phyloP scores from a whole-genome alignment of 805 yeast species.

The Vanderwaltozyma tropicalis region DNA sequence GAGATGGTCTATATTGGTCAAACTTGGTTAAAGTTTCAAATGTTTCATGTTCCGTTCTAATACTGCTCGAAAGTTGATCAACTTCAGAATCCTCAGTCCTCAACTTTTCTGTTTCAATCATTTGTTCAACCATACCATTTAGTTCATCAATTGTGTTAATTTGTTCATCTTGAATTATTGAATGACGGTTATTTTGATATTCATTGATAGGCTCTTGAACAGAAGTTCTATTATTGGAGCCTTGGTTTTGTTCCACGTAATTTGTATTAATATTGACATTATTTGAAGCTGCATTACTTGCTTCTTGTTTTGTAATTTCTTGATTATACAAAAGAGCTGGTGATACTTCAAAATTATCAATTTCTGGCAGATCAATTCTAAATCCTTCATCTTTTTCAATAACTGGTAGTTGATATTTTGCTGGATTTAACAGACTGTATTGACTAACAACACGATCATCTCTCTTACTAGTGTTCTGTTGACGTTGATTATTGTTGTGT shows the following conservation, averaged over 20 bases:
- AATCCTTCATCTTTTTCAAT: constrained; percentile 17
- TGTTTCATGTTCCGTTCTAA: constrained; percentile 12
- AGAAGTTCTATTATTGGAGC: no score
- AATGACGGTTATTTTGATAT: no score
- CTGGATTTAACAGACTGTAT: constrained; percentile 8
- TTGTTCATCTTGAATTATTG: neutral
- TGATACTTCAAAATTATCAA: constrained; percentile 2
- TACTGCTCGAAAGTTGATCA: neutral
- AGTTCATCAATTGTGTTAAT: constrained; percentile 24
- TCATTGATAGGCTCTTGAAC: neutral
- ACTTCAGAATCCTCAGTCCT: neutral
- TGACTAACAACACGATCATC: constrained; percentile 5
- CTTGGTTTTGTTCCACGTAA: no score
- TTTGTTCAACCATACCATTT: constrained; percentile 29
- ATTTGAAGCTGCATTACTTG: no score
- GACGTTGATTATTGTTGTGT: no score
- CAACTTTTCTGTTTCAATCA: constrained; percentile 12
- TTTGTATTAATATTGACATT: no score
- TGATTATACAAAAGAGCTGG: neutral
- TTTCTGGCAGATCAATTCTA: constrained; percentile 12
- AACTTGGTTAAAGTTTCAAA: constrained; percentile 23
- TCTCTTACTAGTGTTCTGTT: neutral
- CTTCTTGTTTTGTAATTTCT: neutral
- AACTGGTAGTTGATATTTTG: constrained; percentile 17
- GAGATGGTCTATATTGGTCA: constrained; percentile 23